Evolutionary conservation across 352 stramenopile species (phyloP), one percentile per base, ranked within the genome.

Genomic region (Blastocystis sp.): DNA sequence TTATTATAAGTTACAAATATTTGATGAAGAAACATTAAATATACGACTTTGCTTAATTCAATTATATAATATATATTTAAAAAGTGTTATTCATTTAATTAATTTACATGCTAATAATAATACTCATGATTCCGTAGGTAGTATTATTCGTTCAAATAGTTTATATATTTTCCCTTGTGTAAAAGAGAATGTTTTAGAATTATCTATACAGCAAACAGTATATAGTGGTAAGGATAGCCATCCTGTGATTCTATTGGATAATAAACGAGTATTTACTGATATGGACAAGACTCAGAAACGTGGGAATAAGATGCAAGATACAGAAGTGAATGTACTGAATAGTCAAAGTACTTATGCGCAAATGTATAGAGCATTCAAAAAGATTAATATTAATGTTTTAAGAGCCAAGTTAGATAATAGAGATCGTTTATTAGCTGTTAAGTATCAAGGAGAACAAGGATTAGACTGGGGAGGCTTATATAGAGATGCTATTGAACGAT

Each of bases 381-480:
- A 16, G 11, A 18, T 58, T 0, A 24, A n/a, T 4, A 21, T 16
- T 16, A 39, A 55, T 13, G 33, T 45, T 21, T 33, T 67, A 18
- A 35, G 58, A 3, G 37, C 16, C 13, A 64, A 47, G 23, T 39
- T 67, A 2, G 65, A 69, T 36, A 27, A 43, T 16, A 56, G 33
- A 19, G 65, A 69, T 9, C 40, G 62, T 16, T 9, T 69, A 11
- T 64, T 69, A 9, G 64, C 67, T 19, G 35, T 69, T 11, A 49
- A 65, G 24, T 62, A 58, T 30, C 43, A 47, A 16, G 65, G 65
- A 6, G 64, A 69, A 40, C 58, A 69, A 16, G 65, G 65, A 1
- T 31, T 69, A 5, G 65, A 69, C 49, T 67, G 57, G 62, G 65
- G 65, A 9, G 65, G 65, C 21, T 11, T 69, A 16, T 69, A 65